These are phyloP conservation scores for Pisolithus orientalis DNA, from an alignment of 768 basidiomycete species.

Conservation along the genomic window DNA sequence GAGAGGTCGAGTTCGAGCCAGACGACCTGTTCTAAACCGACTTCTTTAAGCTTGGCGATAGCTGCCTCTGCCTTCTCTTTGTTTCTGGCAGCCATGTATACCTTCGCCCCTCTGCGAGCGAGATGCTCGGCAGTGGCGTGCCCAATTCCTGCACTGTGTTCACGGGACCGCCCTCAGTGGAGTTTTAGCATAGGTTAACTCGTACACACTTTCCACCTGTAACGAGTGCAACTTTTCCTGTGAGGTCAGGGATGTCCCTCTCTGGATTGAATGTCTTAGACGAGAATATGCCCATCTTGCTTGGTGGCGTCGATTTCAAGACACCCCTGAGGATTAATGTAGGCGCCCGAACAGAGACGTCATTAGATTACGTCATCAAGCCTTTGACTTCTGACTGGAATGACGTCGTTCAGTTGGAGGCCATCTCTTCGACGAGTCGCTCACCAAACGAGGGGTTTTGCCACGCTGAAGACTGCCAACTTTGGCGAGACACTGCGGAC, in stretches of 20 bases:
- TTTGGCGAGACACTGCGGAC: neutral
- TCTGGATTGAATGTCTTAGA: constrained; percentile 29
- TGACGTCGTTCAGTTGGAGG: neutral
- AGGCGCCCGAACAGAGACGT: neutral
- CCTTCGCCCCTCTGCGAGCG: constrained; percentile 48
- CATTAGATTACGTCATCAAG: neutral
- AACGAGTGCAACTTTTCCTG: constrained; percentile 47
- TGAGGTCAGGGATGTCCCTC: constrained; percentile 38
- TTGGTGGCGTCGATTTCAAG: neutral
- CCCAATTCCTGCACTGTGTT: constrained; percentile 26
- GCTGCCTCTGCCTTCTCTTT: constrained; percentile 41
- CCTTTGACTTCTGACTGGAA: neutral
- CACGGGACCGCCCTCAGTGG: neutral
- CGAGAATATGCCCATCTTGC: constrained; percentile 16
- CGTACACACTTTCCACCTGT: constrained; percentile 49
- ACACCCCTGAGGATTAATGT: neutral
- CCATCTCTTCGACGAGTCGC: too few relatives aligned
- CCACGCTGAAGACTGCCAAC: neutral
- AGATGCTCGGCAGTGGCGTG: constrained; percentile 47
- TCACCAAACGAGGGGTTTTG: too few relatives aligned
- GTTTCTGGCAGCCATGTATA: constrained; percentile 51
- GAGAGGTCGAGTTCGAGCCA: constrained; percentile 49
- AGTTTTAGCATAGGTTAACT: neutral
- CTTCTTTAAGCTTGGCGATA: constrained; percentile 38
- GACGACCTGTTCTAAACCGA: constrained; percentile 38